Percentiles rank a stretch among this genome's conserved stretches.
Evolutionary conservation across 2,329 filamentous ascomycete species (phyloP).

Genomic region (Aspergillus neotritici): DNA sequence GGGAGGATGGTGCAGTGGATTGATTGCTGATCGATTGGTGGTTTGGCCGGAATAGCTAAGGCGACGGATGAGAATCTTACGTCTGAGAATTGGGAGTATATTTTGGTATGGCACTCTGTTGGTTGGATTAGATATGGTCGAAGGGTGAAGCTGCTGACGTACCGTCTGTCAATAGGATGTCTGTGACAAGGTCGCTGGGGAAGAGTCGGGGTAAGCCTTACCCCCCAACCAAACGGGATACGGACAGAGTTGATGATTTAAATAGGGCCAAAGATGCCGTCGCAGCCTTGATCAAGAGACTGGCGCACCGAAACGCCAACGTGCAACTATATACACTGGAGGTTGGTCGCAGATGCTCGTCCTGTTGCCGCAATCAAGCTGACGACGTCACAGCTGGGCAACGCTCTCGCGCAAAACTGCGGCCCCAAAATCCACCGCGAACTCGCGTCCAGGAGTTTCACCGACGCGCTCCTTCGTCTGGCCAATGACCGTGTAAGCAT

Average conservation of each 20-base stretch:
- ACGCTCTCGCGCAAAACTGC: constrained; percentile 88
- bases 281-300: constrained; percentile 81
- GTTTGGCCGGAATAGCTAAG: constrained; percentile 50
- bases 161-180: constrained; percentile 45
- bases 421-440: constrained; percentile 82
- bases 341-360: constrained; percentile 39
- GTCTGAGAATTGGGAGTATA: constrained; percentile 71
- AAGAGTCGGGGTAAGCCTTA: constrained; percentile 42
- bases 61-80: constrained; percentile 98
- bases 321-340: constrained; percentile 93
- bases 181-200: constrained; percentile 52
- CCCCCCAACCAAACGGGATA: background rate
- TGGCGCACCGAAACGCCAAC: constrained; percentile 91
- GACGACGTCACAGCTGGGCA: constrained; percentile 62
- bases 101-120: constrained; percentile 45
- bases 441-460: constrained; percentile 84
- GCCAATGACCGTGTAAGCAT: constrained; percentile 67
- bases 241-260: constrained; percentile 10
- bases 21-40: constrained; percentile 15
- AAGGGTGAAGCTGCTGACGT: constrained; percentile 12
- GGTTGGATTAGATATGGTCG: background rate
- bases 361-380: background rate
- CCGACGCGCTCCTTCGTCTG: constrained; percentile 83
- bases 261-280: constrained; percentile 71
- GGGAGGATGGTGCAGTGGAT: background rate